These are phyloP conservation scores for Scedosporium aurantiacum DNA, from an alignment of 2,329 filamentous ascomycete genomes.

Conservation along the genomic window DNA sequence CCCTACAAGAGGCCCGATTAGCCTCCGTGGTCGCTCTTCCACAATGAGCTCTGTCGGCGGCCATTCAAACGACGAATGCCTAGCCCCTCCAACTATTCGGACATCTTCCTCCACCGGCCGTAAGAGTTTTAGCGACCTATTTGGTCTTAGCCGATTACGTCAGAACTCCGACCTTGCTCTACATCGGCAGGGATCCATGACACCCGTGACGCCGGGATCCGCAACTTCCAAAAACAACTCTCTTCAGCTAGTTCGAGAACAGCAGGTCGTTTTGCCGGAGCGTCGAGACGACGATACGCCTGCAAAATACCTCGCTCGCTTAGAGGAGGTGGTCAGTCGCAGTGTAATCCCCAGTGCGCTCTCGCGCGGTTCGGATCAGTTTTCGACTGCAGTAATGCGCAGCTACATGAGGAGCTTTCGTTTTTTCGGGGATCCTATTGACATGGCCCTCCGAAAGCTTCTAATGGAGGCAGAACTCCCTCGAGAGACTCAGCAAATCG, in stretches of 20 bases:
- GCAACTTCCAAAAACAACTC: conserved; percentile 72
- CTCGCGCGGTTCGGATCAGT: conserved; percentile 76
- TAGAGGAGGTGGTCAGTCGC: conserved; percentile 70
- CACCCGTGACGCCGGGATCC: conserved; percentile 58
- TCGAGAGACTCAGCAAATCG: conserved; percentile 96
- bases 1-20: conserved; percentile 47
- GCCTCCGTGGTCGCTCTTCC: conserved; percentile 68
- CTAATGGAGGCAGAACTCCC: conserved; percentile 94
- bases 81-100: conserved; percentile 55
- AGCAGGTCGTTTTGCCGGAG: conserved; percentile 57
- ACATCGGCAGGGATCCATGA: conserved; percentile 56
- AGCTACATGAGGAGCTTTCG: conserved; percentile 94
- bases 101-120: conserved; percentile 83
- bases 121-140: conserved; percentile 84
- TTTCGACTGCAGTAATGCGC: conserved; percentile 70
- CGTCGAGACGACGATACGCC: conserved; percentile 81
- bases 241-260: conserved; percentile 62
- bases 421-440: conserved; percentile 94
- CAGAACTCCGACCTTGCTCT: conserved; percentile 66
- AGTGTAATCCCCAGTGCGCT: conserved; percentile 76
- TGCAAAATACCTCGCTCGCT: conserved; percentile 72
- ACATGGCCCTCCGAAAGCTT: conserved; percentile 92
- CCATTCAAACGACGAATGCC: conserved; percentile 58
- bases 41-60: conserved; percentile 77
- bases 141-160: conserved; percentile 66